Base-by-base conservation (phyloP, 2,329 filamentous ascomycete species). In the Trichoderma cornu-damae region DNA sequence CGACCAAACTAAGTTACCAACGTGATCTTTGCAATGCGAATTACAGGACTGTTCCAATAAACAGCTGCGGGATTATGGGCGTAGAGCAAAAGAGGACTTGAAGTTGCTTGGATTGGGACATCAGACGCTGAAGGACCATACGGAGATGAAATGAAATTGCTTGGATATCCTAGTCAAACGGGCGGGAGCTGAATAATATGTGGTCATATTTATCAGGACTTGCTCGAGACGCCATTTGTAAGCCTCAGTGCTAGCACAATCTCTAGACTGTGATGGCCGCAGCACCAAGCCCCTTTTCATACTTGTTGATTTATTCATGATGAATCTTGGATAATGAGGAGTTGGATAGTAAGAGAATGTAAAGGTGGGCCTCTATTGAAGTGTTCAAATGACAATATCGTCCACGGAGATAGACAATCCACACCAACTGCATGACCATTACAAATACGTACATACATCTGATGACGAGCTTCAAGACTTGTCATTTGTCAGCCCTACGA, bases 111-210 rank as follows among this genome's bases (percentile, higher is more conserved):
- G 18, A 8, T 26, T 24, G 8, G 16, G n/a, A 9, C 3, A 22
- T 16, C 18, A 18, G 34, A n/a, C 3, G 7, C 16, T 46, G n/a
- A 46, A 30, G 9, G 22, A 24, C 3, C 12, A 22, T 14, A 38
- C 52, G 42, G 52, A 4, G 14, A 7, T 30, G 38, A 47, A 47
- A 16, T 42, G 52, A 38, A 55, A 55, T 55, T n/a, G n/a, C n/a
- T 28, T 37, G 24, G 40, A 20, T 37, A 4, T 14, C 34, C 8
- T 28, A 6, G 30, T 49, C 3, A 35, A 2, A 18, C 9, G n/a
- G n/a, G 18, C 46, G 46, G 32, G 30, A 18, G 28, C 20, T 4
- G 14, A 34, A 50, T 20, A 20, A 30, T 40, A 4, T 3, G 48
- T 8, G 24, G 40, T 51, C n/a, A 16, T 43, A 52, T 30, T 8